phyloP scores from a whole-genome alignment of 75 land plant species.

The Cryptomeria japonica region DNA sequence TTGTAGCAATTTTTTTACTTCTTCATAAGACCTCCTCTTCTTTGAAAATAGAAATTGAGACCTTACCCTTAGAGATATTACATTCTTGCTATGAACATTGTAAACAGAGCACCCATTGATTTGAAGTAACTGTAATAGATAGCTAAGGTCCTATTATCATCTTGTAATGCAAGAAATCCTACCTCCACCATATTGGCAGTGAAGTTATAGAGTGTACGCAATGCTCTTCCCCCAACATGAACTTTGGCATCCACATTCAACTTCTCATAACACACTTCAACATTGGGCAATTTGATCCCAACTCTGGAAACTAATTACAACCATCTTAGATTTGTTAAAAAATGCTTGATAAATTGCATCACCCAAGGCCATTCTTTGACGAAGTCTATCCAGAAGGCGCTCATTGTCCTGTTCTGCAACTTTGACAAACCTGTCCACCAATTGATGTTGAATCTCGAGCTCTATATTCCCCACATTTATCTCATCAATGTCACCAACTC shows the following conservation, averaged over 20 bases:
- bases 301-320: background rate
- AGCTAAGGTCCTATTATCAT: too few species aligned
- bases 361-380: conserved; percentile 15
- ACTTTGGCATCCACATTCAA: conserved; percentile 30
- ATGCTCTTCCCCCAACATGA: conserved; percentile 23
- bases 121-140: too few species aligned
- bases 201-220: conserved; percentile 39
- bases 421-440: conserved; percentile 39
- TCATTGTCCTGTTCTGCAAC: conserved; percentile 55
- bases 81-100: background rate
- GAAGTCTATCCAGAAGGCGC: conserved; percentile 29
- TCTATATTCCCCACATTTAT: conserved; percentile 34
- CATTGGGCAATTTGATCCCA: conserved; percentile 23
- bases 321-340: conserved; percentile 5
- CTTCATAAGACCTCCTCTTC: too few species aligned
- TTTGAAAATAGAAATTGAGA: too few species aligned
- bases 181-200: conserved; percentile 25
- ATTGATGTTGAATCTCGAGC: conserved; percentile 21
- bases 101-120: too few species aligned
- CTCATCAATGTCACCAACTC: background rate
- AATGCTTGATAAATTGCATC: conserved; percentile 20
- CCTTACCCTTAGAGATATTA: background rate
- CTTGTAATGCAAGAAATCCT: background rate
- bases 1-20: too few species aligned
- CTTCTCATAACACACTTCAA: conserved; percentile 48